Base-by-base conservation (phyloP, 768 basidiomycete species). In the Suillus bovinus region DNA sequence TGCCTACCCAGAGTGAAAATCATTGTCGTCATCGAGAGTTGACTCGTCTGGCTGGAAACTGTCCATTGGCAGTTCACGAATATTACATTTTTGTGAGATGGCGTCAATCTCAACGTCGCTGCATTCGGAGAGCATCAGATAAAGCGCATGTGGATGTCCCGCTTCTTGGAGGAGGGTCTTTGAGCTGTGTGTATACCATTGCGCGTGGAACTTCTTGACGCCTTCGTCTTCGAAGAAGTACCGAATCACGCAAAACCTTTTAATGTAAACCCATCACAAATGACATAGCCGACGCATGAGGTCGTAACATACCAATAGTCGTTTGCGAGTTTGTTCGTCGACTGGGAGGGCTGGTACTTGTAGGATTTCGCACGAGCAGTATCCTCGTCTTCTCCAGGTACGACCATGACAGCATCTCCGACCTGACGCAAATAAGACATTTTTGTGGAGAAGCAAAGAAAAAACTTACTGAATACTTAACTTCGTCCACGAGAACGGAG, bases 191-290 rank as follows among this genome's bases (percentile, higher is more conserved):
- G 78, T 74, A 61, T 85, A 80, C 90, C 90, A 92, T 61, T 88
- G 87, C 1, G 82, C 88, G 71, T 92, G 90, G 60, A 89, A 86
- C 74, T 78, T 81, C 68, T 85, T 86, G 59, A 66, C 66, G 11
- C 66, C 73, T 9, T 69, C 60, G 6, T 76, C 71, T 58, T 87
- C 82, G 63, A 82, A 88, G 61, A 92, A 82, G 65, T 86, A 89
- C 4, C 78, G 79, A 46, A 91, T 87, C n/a, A 78, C 80, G 55
- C 84, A 84, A 67, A 92, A 92, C 90, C 90, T 92, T 29, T 27
- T n/a, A 2, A 27, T 33, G 49, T 8, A 59, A 17, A 61, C 33
- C 42, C 29, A 24, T 24, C 3, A 54, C 59, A 14, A 52, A 27
- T 22, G 17, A 27, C 34, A 39, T 13, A 27, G 11, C 22, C 29